These are phyloP conservation scores for Yamadazyma taylorii DNA, from an alignment of 1,139 yeast genomes.

Conservation along the genomic window DNA sequence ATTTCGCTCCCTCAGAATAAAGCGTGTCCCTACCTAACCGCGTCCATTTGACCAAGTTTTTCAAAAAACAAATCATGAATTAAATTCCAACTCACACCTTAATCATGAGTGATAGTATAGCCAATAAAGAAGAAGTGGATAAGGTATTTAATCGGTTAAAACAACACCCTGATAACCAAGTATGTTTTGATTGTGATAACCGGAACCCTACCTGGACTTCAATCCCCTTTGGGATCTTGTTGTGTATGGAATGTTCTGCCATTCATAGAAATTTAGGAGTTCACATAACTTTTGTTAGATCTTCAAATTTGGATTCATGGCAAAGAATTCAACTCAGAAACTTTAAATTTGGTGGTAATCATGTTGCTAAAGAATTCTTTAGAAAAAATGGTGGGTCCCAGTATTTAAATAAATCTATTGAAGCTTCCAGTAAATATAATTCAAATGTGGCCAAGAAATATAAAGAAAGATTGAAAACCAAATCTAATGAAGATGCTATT, in stretches of 20 bases:
- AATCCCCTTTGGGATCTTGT: conserved; percentile 48
- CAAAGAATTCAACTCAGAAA: conserved; percentile 82
- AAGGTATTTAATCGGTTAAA: conserved; percentile 58
- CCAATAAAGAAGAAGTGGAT: conserved; percentile 62
- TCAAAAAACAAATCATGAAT: background rate
- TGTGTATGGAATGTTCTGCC: conserved; percentile 51
- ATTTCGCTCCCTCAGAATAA: no score
- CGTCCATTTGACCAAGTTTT: background rate
- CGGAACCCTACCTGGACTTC: conserved; percentile 55
- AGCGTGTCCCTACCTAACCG: background rate
- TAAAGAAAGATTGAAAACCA: conserved; percentile 72
- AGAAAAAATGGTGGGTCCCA: conserved; percentile 82
- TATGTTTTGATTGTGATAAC: conserved; percentile 67
- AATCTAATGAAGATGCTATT: conserved; percentile 63
- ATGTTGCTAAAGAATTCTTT: conserved; percentile 78
- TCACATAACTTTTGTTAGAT: conserved; percentile 66
- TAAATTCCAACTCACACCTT: background rate
- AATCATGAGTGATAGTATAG: conserved; percentile 53
- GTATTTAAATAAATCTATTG: conserved; percentile 50
- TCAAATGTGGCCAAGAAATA: conserved; percentile 76
- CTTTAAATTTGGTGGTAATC: conserved; percentile 92
- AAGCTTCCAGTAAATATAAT: conserved; percentile 78
- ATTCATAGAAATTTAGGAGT: conserved; percentile 53
- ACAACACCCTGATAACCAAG: conserved; percentile 72
- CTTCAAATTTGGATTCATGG: conserved; percentile 90